Evolutionary conservation across 2,329 filamentous ascomycete species (phyloP).

Genomic region (Hysterium pulicare): DNA sequence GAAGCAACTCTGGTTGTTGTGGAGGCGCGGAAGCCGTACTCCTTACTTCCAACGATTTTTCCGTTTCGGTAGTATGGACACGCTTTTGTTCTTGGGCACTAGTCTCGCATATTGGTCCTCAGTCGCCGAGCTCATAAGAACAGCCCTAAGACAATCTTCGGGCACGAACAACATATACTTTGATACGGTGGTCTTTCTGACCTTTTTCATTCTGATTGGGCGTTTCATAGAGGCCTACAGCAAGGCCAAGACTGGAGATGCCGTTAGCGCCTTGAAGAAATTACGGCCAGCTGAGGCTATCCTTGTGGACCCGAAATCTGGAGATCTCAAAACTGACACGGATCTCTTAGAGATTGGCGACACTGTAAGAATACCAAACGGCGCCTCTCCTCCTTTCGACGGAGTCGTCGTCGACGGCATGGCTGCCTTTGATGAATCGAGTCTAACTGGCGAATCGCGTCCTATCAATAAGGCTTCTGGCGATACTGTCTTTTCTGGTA

Average conservation of each 20-base stretch:
- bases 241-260: constrained; percentile 85
- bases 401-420: constrained; percentile 58
- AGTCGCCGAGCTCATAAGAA: constrained; percentile 68
- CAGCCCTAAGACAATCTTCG: constrained; percentile 39
- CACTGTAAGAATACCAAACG: constrained; percentile 69
- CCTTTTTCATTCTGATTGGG: constrained; percentile 74
- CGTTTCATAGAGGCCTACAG: constrained; percentile 83
- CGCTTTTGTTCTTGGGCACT: constrained; percentile 85
- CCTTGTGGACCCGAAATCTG: constrained; percentile 53
- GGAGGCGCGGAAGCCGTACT: constrained; percentile 70
- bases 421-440: constrained; percentile 81
- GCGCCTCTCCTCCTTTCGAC: constrained; percentile 81
- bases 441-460: constrained; percentile 75
- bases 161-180: constrained; percentile 61
- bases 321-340: constrained; percentile 50
- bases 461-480: constrained; percentile 61
- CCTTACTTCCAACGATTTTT: constrained; percentile 75
- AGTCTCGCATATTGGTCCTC: constrained; percentile 85
- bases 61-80: constrained; percentile 96
- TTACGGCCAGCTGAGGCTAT: constrained; percentile 74
- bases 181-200: constrained; percentile 88
- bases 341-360: constrained; percentile 61
- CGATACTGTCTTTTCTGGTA: constrained; percentile 68
- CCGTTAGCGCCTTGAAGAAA: constrained; percentile 73
- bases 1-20: constrained; percentile 74